A percentile compares a stretch with the other conserved stretches of the same genome.
phyloP scores from a whole-genome alignment of 495 filamentous ascomycete species.

The Penicillium atrosanguineum region DNA sequence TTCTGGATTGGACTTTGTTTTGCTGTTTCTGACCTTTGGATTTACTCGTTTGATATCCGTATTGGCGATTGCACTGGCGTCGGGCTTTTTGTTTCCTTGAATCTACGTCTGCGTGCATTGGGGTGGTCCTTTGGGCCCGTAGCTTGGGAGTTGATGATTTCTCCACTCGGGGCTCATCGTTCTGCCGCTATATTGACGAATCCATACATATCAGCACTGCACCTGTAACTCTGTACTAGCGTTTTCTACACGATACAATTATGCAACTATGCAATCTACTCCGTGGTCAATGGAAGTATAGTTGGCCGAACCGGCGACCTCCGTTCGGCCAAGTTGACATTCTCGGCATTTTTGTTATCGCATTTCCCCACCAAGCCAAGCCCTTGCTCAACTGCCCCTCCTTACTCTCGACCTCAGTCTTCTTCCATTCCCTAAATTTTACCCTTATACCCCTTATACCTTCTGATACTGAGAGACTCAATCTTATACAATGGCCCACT shows the following conservation, averaged over 20 bases:
- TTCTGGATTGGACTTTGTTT: conserved; percentile 19
- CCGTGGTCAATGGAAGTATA: background rate
- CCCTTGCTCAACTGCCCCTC: conserved; percentile 26
- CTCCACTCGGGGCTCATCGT: conserved; percentile 14
- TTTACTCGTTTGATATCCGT: conserved; percentile 41
- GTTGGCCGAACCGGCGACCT: conserved; percentile 19
- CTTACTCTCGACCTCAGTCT: background rate
- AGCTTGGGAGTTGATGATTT: conserved; percentile 18
- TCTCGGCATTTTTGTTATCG: conserved; percentile 25
- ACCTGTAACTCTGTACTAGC: background rate
- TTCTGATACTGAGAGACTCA: background rate
- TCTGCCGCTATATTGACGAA: conserved; percentile 31
- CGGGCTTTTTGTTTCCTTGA: conserved; percentile 24
- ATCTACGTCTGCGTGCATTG: conserved; percentile 27
- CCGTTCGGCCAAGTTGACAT: conserved; percentile 13
- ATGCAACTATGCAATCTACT: background rate
- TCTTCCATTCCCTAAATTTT: background rate
- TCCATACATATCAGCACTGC: conserved; percentile 18
- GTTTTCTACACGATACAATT: background rate
- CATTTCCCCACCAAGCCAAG: conserved; percentile 4
- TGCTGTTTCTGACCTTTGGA: conserved; percentile 9
- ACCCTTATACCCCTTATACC: conserved; percentile 6
- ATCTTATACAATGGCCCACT: conserved; percentile 35
- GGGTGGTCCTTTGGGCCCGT: conserved; percentile 12
- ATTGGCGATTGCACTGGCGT: conserved; percentile 43